A percentile compares a stretch with the other conserved stretches of the same genome.
Conservation (phyloP, 2,329 filamentous ascomycete genomes). For the Talaromyces islandicus region DNA sequence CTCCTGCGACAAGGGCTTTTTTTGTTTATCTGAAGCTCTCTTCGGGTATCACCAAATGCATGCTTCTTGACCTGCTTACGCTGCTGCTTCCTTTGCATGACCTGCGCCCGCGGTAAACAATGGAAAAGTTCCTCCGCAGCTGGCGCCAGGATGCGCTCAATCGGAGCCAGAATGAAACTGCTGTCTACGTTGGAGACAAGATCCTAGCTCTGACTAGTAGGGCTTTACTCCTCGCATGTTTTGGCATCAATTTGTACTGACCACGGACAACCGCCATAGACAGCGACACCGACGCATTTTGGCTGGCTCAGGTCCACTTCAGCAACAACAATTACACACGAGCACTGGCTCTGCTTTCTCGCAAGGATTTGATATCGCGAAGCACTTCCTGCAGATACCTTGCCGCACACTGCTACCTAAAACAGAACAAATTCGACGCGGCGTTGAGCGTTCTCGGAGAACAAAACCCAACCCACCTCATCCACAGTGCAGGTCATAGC, state of each 20-base stretch:
- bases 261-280: slow-evolving; percentile 47
- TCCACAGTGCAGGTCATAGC: slow-evolving; percentile 56
- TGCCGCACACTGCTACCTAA: slow-evolving; percentile 88
- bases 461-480: slow-evolving; percentile 85
- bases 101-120: neutral
- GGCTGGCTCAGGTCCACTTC: slow-evolving; percentile 98
- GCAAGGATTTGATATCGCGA: slow-evolving; percentile 72
- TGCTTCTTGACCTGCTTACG: neutral
- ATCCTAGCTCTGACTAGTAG: slow-evolving; percentile 85
- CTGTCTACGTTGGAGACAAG: slow-evolving; percentile 97
- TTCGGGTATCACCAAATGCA: neutral
- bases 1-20: neutral
- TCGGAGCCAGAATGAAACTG: slow-evolving; percentile 92
- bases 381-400: slow-evolving; percentile 89
- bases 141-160: slow-evolving; percentile 95
- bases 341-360: slow-evolving; percentile 76
- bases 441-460: slow-evolving; percentile 82
- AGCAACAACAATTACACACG: slow-evolving; percentile 90
- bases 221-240: slow-evolving; percentile 21
- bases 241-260: slow-evolving; percentile 4
- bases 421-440: slow-evolving; percentile 84
- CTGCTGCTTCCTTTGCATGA: neutral
- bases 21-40: neutral
- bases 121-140: slow-evolving; percentile 89
- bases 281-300: slow-evolving; percentile 90